Base-by-base conservation (phyloP, 2,329 filamentous ascomycete species). In the Mycocentrospora acerina region DNA sequence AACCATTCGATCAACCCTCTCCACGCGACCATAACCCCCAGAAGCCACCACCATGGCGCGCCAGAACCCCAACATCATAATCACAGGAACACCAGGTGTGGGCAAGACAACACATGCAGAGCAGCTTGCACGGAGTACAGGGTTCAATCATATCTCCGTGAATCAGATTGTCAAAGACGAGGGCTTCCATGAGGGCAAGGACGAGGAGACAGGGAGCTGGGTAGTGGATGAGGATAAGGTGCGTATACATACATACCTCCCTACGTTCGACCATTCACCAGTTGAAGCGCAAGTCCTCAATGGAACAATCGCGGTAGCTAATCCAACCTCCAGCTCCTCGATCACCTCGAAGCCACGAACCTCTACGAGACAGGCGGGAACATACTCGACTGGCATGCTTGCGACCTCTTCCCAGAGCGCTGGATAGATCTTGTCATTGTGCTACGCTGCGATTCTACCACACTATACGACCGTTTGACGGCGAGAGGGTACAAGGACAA, bases 171-270 rank as follows among this genome's bases (percentile, higher is more conserved):
- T 94, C 46, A 96, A 95, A 70, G 88, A 95, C 47, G 81, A 85
- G 52, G 82, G 79, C 42, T 96, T 90, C 61, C 87, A 93, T 60
- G 90, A 95, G 61, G 87, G 87, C 16, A 95, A 81, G 71, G 89
- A 94, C 54, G 86, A 94, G 29, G 86, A 90, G 66, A 83, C 85
- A 37, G 82, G 88, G 64, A 90, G 86, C 58, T 94, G 87, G 82
- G 86, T 97, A 41, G 90, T 98, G 12, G 91, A 98, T 62, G 93
- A 98, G 68, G 93, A 98, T 64, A 95, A 94, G 78, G 88, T 90
- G 60, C 44, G 46, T 28, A 1, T 7, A 30, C 25, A 30, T 26
- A 11, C 29, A 1, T 7, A 30, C 25, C 32, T 26, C 14, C 11
- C n/a, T 16, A 7, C 24, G 24, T 27, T 24, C 7, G 12, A n/a